Conservation (phyloP, 1,284 basidiomycete species). For the Neolentinus lepideus region DNA sequence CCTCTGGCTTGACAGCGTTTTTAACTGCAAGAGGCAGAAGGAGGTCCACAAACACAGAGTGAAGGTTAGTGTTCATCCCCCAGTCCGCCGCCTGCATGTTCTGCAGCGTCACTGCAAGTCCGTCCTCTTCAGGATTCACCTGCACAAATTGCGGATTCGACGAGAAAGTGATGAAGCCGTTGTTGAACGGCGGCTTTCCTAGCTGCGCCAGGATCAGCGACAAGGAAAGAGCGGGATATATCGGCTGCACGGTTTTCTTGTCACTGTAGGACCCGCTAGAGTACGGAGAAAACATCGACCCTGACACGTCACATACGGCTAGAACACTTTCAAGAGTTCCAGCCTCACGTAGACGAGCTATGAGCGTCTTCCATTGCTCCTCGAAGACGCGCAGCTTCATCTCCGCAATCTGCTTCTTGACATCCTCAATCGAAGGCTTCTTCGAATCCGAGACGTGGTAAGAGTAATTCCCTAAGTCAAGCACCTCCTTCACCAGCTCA, state of each 20-base stretch:
- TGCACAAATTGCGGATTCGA: constrained; percentile 36
- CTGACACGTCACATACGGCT: constrained; percentile 71
- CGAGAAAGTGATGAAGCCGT: constrained; percentile 65
- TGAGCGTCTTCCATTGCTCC: constrained; percentile 58
- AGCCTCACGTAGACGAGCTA: constrained; percentile 42
- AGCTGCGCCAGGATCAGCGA: constrained; percentile 60
- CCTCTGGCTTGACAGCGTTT: constrained; percentile 48
- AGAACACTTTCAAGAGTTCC: constrained; percentile 53
- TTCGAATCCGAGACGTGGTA: not conserved
- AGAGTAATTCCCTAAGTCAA: constrained; percentile 11
- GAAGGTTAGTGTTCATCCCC: constrained; percentile 55
- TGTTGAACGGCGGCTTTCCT: constrained; percentile 54
- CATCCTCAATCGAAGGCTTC: constrained; percentile 8
- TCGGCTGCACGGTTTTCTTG: constrained; percentile 29
- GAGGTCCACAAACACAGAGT: constrained; percentile 50
- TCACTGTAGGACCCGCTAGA: constrained; percentile 21
- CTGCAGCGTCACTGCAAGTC: constrained; percentile 26
- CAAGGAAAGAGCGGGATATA: constrained; percentile 54
- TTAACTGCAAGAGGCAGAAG: constrained; percentile 50
- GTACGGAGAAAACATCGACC: constrained; percentile 42
- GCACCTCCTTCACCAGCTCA: constrained; percentile 36
- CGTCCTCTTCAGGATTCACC: constrained; percentile 32
- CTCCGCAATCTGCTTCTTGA: constrained; percentile 21
- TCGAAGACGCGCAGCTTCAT: constrained; percentile 39
- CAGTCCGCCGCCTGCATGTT: constrained; percentile 33